These are phyloP conservation scores for Beauveria australis DNA, from an alignment of 2,329 filamentous ascomycete species.

Conservation along the genomic window DNA sequence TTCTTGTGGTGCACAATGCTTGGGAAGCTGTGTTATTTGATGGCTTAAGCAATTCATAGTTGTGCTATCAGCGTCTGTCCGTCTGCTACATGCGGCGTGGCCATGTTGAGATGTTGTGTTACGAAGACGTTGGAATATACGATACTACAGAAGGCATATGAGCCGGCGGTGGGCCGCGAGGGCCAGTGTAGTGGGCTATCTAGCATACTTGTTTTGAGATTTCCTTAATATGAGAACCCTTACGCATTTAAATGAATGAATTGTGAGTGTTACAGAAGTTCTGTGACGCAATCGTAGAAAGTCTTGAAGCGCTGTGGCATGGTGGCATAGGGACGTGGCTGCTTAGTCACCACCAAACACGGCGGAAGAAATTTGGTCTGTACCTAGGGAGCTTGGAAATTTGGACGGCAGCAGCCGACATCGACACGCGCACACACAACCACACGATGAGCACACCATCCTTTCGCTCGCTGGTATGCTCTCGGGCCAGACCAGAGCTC, in stretches of 20 bases:
- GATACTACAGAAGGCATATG: constrained; percentile 3
- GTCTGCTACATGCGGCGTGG: background rate
- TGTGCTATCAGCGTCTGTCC: background rate
- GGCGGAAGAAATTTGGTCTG: constrained; percentile 5
- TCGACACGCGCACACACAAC: constrained; percentile 5
- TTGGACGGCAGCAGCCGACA: background rate
- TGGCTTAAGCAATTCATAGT: background rate
- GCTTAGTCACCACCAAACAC: constrained; percentile 8
- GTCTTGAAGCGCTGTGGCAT: background rate
- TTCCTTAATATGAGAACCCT: constrained; percentile 7
- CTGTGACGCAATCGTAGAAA: background rate
- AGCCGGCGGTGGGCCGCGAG: background rate
- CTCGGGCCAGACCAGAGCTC: constrained; percentile 27
- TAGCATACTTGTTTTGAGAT: background rate
- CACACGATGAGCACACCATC: constrained; percentile 29
- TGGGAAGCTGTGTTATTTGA: background rate
- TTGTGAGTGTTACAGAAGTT: background rate
- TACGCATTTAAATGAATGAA: background rate
- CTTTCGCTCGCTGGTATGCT: constrained; percentile 28
- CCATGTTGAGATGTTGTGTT: constrained; percentile 2
- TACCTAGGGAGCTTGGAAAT: constrained; percentile 1
- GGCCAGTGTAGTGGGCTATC: background rate
- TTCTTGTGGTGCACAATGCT: background rate
- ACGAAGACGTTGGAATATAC: constrained; percentile 4
- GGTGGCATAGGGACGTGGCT: background rate